Base-by-base conservation (phyloP, 2,329 filamentous ascomycete genomes). In the Colletotrichum sublineola region DNA sequence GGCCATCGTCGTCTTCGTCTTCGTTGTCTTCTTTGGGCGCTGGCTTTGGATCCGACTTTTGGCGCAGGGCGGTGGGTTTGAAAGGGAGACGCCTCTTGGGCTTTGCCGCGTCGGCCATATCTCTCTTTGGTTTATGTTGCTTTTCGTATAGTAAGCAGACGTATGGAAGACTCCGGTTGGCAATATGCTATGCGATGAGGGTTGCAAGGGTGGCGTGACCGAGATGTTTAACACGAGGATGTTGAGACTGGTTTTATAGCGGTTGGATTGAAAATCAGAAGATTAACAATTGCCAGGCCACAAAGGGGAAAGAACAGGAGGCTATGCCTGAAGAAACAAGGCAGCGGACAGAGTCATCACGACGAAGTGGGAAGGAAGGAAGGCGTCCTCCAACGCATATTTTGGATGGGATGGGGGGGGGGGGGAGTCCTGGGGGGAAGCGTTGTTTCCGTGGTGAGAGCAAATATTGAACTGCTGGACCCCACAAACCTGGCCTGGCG, bases 1-100 rank as follows among this genome's bases (percentile, higher is more conserved):
- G 80, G 2, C 78, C 79, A 63, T 84, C 81, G 38, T 80, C 81
- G 50, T 79, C 79, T 12, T 79, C 77, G 14, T 77, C 74, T 0
- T 77, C 74, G 46, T 42, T 31, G 9, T 64, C 40, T 46, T 42
- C 64, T 58, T 67, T 63, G 57, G 64, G 68, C 24, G 75, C 72
- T 20, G 77, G 67, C n/a, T 77, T 78, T 2, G 81, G 77, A 33
- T 74, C 75, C 1, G 78, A 76, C 55, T 77, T 77, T 50, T 78
- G 79, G 57, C 81, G 83, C 74, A 84, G 78, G 29, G 81, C 84
- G 2, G 85, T 87, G 15, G 84, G 84, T 73, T 87, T 87, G 78
- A 87, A 87, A 0, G 86, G 86, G 1, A 87, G 82, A 72, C 81
- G 83, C 76, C 83, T 83, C 67, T 80, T 81, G 74, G 72, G 72